These are phyloP conservation scores for Urochloa ruziziensis DNA, from an alignment of 176 grass and related monocot genomes.

Conservation along the genomic window DNA sequence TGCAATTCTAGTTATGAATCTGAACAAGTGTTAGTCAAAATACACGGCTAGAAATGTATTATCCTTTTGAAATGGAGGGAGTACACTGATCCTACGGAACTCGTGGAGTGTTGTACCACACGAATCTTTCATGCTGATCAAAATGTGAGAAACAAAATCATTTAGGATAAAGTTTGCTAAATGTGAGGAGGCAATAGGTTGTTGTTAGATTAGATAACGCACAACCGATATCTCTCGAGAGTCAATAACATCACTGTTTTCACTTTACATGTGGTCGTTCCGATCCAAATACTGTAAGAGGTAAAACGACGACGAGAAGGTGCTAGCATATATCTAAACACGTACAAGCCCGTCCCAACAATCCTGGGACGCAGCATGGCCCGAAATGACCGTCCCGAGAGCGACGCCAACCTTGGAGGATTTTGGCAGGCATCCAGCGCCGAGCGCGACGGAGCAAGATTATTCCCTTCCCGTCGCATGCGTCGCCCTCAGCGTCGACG, in stretches of 20 bases:
- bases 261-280: neutral
- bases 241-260: neutral
- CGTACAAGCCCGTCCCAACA: neutral
- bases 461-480: slow-evolving; percentile 12
- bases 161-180: no score
- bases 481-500: neutral
- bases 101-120: no score
- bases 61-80: no score
- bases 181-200: no score
- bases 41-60: no score
- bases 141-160: no score
- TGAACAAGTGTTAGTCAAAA: no score
- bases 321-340: neutral
- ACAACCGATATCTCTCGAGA: no score
- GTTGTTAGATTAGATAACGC: no score
- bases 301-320: neutral
- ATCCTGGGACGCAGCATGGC: slow-evolving; percentile 10
- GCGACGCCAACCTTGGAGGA: slow-evolving; percentile 7
- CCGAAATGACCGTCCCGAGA: slow-evolving; percentile 29
- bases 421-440: slow-evolving; percentile 27
- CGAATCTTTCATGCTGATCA: no score
- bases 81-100: no score
- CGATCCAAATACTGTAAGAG: neutral
- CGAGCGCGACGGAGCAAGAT: neutral
- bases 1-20: no score